phyloP scores from a whole-genome alignment of 805 yeast genomes.

The Myxozyma mucilagina region DNA sequence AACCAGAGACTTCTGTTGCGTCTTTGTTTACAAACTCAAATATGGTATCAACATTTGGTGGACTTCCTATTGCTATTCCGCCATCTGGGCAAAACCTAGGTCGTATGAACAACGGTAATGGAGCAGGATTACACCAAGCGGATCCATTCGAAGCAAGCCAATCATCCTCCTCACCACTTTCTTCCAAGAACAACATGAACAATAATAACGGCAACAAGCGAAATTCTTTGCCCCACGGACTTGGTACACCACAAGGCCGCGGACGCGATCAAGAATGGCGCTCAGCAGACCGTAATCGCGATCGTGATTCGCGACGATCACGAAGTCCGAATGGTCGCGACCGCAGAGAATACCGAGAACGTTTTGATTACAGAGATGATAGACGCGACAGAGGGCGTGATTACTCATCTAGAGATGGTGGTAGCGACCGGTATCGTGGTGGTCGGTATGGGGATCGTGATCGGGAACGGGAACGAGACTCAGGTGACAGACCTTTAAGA shows the following conservation, averaged over 20 bases:
- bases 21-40: not conserved
- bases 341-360: constrained; percentile 20
- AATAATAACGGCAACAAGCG: not conserved
- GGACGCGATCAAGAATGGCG: constrained; percentile 13
- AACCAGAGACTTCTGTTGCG: not conserved
- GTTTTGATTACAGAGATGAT: constrained; percentile 8
- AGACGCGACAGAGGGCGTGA: not conserved
- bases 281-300: constrained; percentile 6
- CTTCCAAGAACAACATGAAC: not conserved
- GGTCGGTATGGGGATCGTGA: constrained; percentile 7
- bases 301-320: constrained; percentile 9
- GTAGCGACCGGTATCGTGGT: constrained; percentile 8
- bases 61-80: constrained; percentile 22
- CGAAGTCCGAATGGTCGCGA: constrained; percentile 9
- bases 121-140: not conserved
- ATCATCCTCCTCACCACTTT: not conserved
- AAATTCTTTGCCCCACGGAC: not conserved
- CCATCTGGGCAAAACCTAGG: not conserved
- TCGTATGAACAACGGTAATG: not conserved
- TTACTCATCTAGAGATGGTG: not conserved
- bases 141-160: constrained; percentile 5
- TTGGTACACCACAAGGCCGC: not conserved
- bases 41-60: constrained; percentile 13
- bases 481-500: not conserved
- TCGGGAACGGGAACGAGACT: constrained; percentile 14